Evolutionary conservation across 495 filamentous ascomycete species (phyloP), one percentile per base, ranked within the genome.

Genomic region (Tuber microsphaerosporum): DNA sequence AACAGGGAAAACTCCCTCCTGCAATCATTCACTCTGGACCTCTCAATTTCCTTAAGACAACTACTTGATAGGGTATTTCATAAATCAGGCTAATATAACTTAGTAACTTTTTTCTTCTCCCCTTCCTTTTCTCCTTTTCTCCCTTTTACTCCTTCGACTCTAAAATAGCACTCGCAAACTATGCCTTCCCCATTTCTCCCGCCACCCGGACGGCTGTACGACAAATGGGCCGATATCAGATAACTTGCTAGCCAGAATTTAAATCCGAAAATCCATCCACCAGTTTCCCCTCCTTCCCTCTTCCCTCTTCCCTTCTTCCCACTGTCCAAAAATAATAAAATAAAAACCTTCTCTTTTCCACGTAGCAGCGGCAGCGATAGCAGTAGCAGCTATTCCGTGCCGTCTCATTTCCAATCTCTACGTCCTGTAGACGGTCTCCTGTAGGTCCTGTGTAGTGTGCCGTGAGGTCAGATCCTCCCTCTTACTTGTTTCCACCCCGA

Each of bases 151-250:
- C 26, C 31, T 34, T 65, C 56, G 26, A 26, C 2, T 34, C 12
- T 65, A 14, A 31, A 61, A 19, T 34, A 26, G 26, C 14, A 17
- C 56, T 34, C 14, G 26, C 14, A 65, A 65, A 65, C 56, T 65
- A 65, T 14, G 12, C 56, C 26, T 34, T n/a, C 7, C 56, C 56
- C 56, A 34, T 17, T 34, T 65, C 26, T 65, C 14, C 26, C 26
- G 26, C 56, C 17, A 2, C 56, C 56, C 56, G 56, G 56, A 8
- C 56, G 56, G 56, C 26, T 65, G 56, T 65, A 65, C 56, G 56
- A 65, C 56, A 65, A 19, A 65, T 65, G 12, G 14, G 56, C 56
- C 56, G 56, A 65, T 65, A 65, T 65, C 56, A 65, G 56, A 34
- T 65, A 65, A 34, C 31, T 34, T 16, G 16, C 56, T 14, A 16